A percentile compares a stretch with the other conserved stretches of the same genome.
Conservation (phyloP, 2,329 filamentous ascomycete species). For the Reticulascus tulasneorum region DNA sequence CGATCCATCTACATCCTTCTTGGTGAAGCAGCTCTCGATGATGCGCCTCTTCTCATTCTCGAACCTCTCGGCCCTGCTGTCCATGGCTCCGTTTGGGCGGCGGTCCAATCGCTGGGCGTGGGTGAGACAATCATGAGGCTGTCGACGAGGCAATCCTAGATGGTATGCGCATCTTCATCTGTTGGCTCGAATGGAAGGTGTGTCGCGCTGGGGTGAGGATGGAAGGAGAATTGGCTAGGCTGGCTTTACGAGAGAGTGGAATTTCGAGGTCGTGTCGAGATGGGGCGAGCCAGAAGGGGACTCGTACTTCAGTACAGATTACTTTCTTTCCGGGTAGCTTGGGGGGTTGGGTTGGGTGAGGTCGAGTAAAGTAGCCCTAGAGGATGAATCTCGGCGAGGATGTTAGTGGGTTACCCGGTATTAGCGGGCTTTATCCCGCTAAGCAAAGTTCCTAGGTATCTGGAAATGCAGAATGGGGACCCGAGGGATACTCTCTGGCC, state of each 20-base stretch:
- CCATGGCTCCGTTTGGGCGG: conserved; percentile 15
- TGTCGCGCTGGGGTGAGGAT: background rate
- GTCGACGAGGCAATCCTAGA: conserved; percentile 5
- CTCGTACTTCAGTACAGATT: conserved; percentile 6
- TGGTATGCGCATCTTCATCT: conserved; percentile 9
- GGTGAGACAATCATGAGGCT: conserved; percentile 11
- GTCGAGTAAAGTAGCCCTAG: too few species aligned
- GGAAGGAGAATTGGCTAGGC: conserved; percentile 1
- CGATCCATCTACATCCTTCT: conserved; percentile 81
- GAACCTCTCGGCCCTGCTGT: conserved; percentile 69
- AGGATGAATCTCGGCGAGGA: too few species aligned
- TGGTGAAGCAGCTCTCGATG: conserved; percentile 89
- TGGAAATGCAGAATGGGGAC: too few species aligned
- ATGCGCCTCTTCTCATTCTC: conserved; percentile 96
- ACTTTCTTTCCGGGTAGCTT: conserved; percentile 9
- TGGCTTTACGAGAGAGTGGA: conserved; percentile 2
- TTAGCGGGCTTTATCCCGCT: too few species aligned
- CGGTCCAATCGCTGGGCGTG: conserved; percentile 9
- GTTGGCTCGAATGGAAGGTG: background rate
- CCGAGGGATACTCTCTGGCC: too few species aligned
- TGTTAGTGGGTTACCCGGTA: too few species aligned
- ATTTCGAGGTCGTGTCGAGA: conserved; percentile 12
- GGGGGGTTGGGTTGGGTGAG: too few species aligned
- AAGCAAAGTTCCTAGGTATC: too few species aligned
- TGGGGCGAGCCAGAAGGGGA: conserved; percentile 10